Conservation (phyloP, 208 protist species). For the Wallacemonas collosoma region DNA sequence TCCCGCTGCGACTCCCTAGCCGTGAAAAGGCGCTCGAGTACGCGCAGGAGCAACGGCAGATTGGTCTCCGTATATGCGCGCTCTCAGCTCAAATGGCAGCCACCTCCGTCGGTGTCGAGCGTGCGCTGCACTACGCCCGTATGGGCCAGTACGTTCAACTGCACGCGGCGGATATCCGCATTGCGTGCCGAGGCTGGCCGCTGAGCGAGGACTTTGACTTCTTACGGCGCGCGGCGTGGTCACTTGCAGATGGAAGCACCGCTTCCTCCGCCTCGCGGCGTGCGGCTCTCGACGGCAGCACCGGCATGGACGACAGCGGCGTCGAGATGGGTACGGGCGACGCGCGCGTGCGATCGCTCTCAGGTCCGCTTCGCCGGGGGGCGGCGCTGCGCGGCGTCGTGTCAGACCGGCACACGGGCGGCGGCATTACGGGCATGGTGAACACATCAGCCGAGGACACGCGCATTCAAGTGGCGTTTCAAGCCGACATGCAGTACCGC, state of each 20-base stretch:
- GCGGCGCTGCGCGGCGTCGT: background rate
- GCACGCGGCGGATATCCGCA: slow-evolving; percentile 46
- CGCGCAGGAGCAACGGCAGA: slow-evolving; percentile 44
- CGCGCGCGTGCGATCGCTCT: background rate
- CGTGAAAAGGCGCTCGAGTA: slow-evolving; percentile 42
- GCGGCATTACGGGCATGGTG: background rate
- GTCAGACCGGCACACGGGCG: background rate
- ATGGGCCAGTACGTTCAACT: slow-evolving; percentile 45
- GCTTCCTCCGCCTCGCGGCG: background rate
- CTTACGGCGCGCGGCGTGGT: slow-evolving; percentile 14
- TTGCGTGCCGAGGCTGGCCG: slow-evolving; percentile 47
- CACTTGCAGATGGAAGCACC: background rate
- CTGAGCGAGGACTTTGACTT: slow-evolving; percentile 57
- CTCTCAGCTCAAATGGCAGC: slow-evolving; percentile 19
- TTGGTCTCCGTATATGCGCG: slow-evolving; percentile 34
- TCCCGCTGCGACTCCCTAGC: slow-evolving; percentile 33
- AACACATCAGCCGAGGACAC: slow-evolving; percentile 25
- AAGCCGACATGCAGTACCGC: slow-evolving; percentile 24
- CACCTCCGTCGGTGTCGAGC: slow-evolving; percentile 27
- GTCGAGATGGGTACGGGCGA: background rate
- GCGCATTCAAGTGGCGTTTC: slow-evolving; percentile 25
- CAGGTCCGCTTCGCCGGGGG: background rate
- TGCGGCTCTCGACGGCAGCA: background rate
- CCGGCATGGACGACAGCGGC: no score
- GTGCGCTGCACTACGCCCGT: slow-evolving; percentile 37